Percentiles rank a stretch among this genome's conserved stretches.
Conservation (phyloP, 2,329 filamentous ascomycete genomes). For the Aaosphaeria arxii region DNA sequence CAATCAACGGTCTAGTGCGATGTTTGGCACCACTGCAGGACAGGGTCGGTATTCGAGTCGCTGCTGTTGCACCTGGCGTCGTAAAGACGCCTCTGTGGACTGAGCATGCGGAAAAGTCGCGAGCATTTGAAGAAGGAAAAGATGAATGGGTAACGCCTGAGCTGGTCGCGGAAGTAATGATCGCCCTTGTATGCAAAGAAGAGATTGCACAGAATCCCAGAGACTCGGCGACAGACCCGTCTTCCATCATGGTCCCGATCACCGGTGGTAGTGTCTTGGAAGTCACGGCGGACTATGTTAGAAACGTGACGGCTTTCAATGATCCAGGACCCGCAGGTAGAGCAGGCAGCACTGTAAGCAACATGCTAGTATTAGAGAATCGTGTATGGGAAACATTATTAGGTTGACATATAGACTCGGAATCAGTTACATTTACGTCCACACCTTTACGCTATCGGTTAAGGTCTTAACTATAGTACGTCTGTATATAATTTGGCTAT, state of each 20-base stretch:
- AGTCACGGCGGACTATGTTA: not conserved
- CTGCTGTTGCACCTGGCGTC: constrained; percentile 53
- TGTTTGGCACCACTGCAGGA: not conserved
- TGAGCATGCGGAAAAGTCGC: constrained; percentile 23
- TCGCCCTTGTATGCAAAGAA: not conserved
- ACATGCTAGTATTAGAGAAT: no score
- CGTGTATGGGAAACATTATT: no score
- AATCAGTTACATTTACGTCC: no score
- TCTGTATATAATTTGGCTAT: no score
- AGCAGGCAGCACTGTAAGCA: no score
- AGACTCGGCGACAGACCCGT: not conserved
- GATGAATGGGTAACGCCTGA: not conserved
- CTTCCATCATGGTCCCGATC: not conserved
- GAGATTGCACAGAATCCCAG: not conserved
- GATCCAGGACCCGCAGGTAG: constrained; percentile 3
- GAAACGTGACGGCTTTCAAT: not conserved
- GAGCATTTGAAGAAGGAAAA: constrained; percentile 3
- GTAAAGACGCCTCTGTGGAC: constrained; percentile 57
- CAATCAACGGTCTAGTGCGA: not conserved
- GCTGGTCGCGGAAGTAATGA: not conserved
- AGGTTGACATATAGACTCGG: no score
- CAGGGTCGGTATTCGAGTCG: constrained; percentile 49
- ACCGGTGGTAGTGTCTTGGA: not conserved
- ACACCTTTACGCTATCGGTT: no score
- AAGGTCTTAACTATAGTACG: no score